phyloP scores from a whole-genome alignment of 1,284 basidiomycete genomes.

The Schizopora paradoxa region DNA sequence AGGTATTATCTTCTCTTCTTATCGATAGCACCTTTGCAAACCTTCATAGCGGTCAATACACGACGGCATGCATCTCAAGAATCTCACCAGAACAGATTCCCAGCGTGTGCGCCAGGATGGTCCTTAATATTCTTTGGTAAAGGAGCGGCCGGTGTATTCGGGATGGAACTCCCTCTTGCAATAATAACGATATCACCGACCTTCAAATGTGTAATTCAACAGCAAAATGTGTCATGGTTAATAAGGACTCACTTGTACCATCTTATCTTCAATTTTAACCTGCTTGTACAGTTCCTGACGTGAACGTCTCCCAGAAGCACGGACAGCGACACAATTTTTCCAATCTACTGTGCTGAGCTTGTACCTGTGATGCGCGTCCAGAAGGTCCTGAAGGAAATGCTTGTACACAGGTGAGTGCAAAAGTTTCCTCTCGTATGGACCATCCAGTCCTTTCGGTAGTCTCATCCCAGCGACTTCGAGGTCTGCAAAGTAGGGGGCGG shows the following conservation, averaged over 20 bases:
- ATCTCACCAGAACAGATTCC: constrained; percentile 59
- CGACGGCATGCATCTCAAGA: not conserved
- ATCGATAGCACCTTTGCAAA: constrained; percentile 59
- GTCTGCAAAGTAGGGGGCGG: constrained; percentile 46
- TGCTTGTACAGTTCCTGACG: too few relatives aligned
- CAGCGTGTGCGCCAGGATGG: constrained; percentile 36
- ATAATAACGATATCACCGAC: constrained; percentile 52
- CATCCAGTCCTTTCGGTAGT: constrained; percentile 27
- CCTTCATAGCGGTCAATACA: constrained; percentile 35
- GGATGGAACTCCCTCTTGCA: constrained; percentile 28
- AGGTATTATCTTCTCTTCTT: constrained; percentile 33
- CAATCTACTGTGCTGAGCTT: not conserved
- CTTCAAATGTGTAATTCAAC: constrained; percentile 28
- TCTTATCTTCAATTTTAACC: not conserved
- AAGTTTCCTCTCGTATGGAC: constrained; percentile 13
- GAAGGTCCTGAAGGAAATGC: constrained; percentile 9
- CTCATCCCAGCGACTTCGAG: constrained; percentile 51
- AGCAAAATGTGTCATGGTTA: not conserved
- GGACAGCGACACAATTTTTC: not conserved
- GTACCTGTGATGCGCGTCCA: constrained; percentile 8
- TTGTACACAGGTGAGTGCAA: constrained; percentile 8
- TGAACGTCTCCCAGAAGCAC: too few relatives aligned
- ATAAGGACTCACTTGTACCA: not conserved
- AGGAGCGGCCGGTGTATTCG: constrained; percentile 22
- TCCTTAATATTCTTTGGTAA: constrained; percentile 27